Conservation (phyloP, 2,329 filamentous ascomycete genomes). For the Aspergillus luchuensis region DNA sequence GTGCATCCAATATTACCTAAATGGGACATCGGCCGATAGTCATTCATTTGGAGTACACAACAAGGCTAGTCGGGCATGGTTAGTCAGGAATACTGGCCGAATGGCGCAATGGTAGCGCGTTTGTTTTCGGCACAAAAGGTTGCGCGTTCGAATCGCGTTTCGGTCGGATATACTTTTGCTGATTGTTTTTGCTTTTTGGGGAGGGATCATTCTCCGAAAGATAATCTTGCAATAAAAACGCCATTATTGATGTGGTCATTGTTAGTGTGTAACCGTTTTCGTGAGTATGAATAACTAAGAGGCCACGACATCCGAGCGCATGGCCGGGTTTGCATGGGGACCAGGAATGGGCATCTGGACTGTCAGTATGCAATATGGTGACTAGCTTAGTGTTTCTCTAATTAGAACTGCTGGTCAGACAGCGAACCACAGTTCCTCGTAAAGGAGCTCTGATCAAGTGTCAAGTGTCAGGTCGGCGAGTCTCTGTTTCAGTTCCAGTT, state of each 20-base stretch:
- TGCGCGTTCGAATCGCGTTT: conserved; percentile 14
- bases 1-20: background rate
- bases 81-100: conserved; percentile 5
- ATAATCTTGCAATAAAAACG: background rate
- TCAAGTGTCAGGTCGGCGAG: background rate
- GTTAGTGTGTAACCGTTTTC: background rate
- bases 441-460: background rate
- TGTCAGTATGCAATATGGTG: too few species aligned
- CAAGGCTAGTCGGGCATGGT: too few species aligned
- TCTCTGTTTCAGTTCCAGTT: background rate
- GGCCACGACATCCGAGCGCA: background rate
- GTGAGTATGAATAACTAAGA: background rate
- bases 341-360: too few species aligned
- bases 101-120: conserved; percentile 20
- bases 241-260: background rate
- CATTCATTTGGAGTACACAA: background rate
- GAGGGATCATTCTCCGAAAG: background rate
- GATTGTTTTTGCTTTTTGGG: background rate
- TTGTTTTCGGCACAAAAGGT: conserved; percentile 19
- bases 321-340: too few species aligned
- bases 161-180: conserved; percentile 12
- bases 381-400: too few species aligned
- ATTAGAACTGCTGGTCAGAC: too few species aligned
- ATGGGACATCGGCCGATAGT: background rate
- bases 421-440: background rate